Percentiles rank a stretch among this genome's conserved stretches.
Conservation (phyloP, 495 filamentous ascomycete genomes). For the Aspergillus leporis region DNA sequence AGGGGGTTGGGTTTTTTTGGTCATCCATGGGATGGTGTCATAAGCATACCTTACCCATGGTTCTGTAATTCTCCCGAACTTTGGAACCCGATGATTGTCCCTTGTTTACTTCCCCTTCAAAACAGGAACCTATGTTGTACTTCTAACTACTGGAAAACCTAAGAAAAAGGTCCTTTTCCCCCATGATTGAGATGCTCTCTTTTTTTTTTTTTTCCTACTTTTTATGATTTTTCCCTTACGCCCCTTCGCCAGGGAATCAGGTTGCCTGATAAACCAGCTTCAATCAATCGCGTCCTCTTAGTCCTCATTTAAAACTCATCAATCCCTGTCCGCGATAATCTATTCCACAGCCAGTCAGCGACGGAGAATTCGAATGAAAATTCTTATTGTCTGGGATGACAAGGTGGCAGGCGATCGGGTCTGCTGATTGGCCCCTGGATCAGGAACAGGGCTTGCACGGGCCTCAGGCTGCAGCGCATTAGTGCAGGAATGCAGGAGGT, state of each 20-base stretch:
- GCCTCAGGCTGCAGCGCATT: neutral
- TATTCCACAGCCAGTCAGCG: too few species aligned
- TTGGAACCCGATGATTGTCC: neutral
- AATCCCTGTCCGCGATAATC: too few species aligned
- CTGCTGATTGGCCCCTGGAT: too few species aligned
- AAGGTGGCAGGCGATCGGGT: too few species aligned
- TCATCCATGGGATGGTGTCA: neutral
- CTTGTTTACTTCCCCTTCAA: neutral
- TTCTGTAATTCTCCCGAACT: slow-evolving; percentile 2
- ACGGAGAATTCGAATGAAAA: too few species aligned
- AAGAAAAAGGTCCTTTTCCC: neutral
- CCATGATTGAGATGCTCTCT: neutral
- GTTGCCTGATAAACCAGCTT: neutral
- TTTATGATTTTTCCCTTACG: neutral
- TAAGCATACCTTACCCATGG: neutral
- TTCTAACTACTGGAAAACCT: neutral
- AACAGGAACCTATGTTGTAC: neutral
- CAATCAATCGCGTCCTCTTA: neutral
- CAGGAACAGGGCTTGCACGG: too few species aligned
- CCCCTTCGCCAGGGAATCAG: too few species aligned
- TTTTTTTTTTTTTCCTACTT: neutral
- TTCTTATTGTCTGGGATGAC: too few species aligned
- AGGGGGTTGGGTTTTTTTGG: neutral
- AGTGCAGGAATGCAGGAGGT: neutral
- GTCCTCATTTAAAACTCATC: too few species aligned